These are phyloP conservation scores for Sicyos baderoa DNA, from an alignment of 306 rosid species.

Conservation along the genomic window DNA sequence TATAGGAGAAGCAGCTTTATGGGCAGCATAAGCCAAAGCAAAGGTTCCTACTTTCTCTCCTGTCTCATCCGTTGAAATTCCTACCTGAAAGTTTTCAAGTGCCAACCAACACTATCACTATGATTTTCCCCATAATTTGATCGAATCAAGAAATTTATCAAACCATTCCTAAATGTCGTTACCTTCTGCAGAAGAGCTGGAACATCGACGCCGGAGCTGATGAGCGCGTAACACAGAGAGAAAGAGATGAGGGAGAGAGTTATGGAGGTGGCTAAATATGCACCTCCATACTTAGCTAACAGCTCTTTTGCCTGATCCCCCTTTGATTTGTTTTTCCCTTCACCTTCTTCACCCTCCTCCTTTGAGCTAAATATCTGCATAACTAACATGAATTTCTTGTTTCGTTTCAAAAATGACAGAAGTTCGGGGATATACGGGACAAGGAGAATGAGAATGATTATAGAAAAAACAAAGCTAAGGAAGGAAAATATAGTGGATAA, in stretches of 20 bases:
- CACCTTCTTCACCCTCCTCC: slow-evolving; percentile 43
- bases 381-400: neutral
- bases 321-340: slow-evolving; percentile 48
- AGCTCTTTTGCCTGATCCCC: slow-evolving; percentile 84
- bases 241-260: slow-evolving; percentile 73
- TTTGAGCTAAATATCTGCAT: slow-evolving; percentile 78
- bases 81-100: slow-evolving; percentile 44
- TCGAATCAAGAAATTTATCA: neutral
- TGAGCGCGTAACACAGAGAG: slow-evolving; percentile 56
- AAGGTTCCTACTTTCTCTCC: slow-evolving; percentile 89
- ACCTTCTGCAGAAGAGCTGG: slow-evolving; percentile 76
- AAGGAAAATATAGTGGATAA: too few relatives aligned
- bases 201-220: slow-evolving; percentile 68
- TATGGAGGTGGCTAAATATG: slow-evolving; percentile 82
- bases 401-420: neutral
- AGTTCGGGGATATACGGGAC: too few relatives aligned
- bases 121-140: neutral
- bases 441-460: too few relatives aligned
- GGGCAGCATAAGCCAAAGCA: slow-evolving; percentile 95
- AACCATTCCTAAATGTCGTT: neutral
- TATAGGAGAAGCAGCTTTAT: slow-evolving; percentile 91
- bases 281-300: slow-evolving; percentile 89
- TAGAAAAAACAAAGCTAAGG: too few relatives aligned
- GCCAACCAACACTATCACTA: neutral
- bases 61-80: slow-evolving; percentile 50